phyloP scores from a whole-genome alignment of 495 filamentous ascomycete species.

The Talaromyces thailandensis region DNA sequence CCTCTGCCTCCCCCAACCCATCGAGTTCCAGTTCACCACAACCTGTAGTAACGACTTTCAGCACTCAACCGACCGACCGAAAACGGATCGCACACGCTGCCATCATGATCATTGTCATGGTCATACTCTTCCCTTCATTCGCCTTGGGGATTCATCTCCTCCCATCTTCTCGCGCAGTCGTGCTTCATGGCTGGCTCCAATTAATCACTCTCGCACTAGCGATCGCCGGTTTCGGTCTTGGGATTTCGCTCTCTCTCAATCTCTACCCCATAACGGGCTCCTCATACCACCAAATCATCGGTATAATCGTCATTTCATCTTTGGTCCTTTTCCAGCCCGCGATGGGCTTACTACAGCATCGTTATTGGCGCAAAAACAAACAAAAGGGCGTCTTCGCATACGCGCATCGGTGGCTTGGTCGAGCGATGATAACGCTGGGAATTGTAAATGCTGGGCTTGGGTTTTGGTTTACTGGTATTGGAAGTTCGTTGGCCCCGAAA shows the following conservation, averaged over 20 bases:
- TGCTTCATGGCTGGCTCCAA: slow-evolving; percentile 52
- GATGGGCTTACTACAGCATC: slow-evolving; percentile 57
- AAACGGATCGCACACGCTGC: slow-evolving; percentile 29
- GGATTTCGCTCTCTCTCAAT: slow-evolving; percentile 38
- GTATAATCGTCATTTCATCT: slow-evolving; percentile 44
- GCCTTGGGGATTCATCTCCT: slow-evolving; percentile 34
- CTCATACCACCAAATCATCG: slow-evolving; percentile 41
- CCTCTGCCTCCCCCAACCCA: not conserved
- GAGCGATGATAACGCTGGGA: slow-evolving; percentile 51
- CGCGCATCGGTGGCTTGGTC: slow-evolving; percentile 63
- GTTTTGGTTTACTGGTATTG: slow-evolving; percentile 35
- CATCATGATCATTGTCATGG: slow-evolving; percentile 30
- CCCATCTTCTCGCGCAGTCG: slow-evolving; percentile 7
- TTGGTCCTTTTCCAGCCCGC: slow-evolving; percentile 56
- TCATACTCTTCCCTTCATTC: slow-evolving; percentile 40
- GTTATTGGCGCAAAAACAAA: slow-evolving; percentile 30
- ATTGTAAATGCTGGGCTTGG: slow-evolving; percentile 67
- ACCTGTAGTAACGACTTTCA: not conserved
- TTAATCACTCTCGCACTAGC: slow-evolving; percentile 43
- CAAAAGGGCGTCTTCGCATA: slow-evolving; percentile 45
- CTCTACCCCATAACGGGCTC: slow-evolving; percentile 5
- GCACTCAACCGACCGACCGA: not conserved
- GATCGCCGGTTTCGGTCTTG: slow-evolving; percentile 53
- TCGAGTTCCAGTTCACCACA: not conserved
- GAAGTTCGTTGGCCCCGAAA: slow-evolving; percentile 9